Base-by-base conservation (phyloP, 805 yeast genomes). In the Hyphopichia homilentoma region DNA sequence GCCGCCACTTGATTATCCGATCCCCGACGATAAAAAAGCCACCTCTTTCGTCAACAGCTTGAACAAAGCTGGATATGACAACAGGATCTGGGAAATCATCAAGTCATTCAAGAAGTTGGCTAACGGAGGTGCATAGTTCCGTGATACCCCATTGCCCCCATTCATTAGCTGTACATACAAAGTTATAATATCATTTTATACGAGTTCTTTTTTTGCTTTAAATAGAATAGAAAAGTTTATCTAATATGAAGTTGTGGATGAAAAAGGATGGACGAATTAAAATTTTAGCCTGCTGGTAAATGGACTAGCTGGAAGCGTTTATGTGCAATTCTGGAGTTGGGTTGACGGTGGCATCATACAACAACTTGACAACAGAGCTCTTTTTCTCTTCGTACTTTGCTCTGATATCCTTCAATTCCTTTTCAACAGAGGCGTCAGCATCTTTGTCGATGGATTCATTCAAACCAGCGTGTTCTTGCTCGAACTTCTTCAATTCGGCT, bases 1-100 rank as follows among this genome's bases (percentile, higher is more conserved):
- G 2, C 76, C 78, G 23, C 87, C 90, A 2, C 63, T 93, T 30
- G 97, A 93, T 57, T 93, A 93, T 52, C 99, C 99, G 2, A 84
- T 93, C 42, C 70, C 74, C 20, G 81, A 82, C 45, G 84, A 81
- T 41, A 73, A 77, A 44, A 81, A 73, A 45, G 96, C 97, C 1
- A 90, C 97, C 97, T 70, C 69, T 13, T 84, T 93, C 62, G 93
- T 93, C 4, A 73, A 73, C 37, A 79, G 85, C 21, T 72, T 93
- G 57, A 89, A 88, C 50, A 72, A 74, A 25, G 90, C 89, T 16
- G 94, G 96, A 16, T 93, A 93, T 49, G 85, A 84, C 44, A 72
- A 61, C 32, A 77, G 90, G 32, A 41, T 70, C 25, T 84, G 95
- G 93, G 78, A 77, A 40, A 76, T 65, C 6, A 41, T 65, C 25